phyloP scores from a whole-genome alignment of 2,329 filamentous ascomycete genomes.

The Pseudogymnoascus sp. region DNA sequence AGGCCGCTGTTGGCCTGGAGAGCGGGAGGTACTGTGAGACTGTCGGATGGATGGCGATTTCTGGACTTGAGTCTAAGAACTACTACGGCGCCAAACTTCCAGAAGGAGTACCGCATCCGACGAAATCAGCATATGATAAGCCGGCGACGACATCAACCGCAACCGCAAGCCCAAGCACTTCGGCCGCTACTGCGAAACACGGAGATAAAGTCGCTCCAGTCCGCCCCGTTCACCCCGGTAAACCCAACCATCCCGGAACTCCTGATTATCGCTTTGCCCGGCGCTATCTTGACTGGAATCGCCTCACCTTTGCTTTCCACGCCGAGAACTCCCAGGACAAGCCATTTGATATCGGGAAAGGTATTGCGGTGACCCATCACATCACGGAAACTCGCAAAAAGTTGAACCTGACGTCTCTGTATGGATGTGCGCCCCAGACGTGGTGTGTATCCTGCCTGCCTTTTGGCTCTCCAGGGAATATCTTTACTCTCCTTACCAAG shows the following conservation, averaged over 20 bases:
- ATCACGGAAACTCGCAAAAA: constrained; percentile 62
- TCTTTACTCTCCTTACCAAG: constrained; percentile 57
- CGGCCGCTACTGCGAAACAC: constrained; percentile 33
- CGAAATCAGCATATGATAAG: constrained; percentile 29
- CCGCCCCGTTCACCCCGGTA: constrained; percentile 49
- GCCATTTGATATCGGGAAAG: constrained; percentile 62
- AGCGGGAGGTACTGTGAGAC: constrained; percentile 93
- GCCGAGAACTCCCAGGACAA: constrained; percentile 64
- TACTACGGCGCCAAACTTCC: constrained; percentile 19
- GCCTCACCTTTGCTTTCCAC: constrained; percentile 64
- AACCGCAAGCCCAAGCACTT: constrained; percentile 62
- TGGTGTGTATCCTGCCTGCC: constrained; percentile 74
- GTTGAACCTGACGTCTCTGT: constrained; percentile 61
- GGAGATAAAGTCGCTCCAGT: constrained; percentile 47
- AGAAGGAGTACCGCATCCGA: constrained; percentile 23
- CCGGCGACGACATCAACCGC: constrained; percentile 29
- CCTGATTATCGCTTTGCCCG: constrained; percentile 48
- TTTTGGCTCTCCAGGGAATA: constrained; percentile 63
- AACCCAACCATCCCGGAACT: neutral
- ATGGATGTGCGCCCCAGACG: constrained; percentile 70
- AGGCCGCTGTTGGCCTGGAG: constrained; percentile 68
- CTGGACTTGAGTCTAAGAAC: constrained; percentile 41
- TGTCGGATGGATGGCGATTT: constrained; percentile 84
- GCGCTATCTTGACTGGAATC: constrained; percentile 84
- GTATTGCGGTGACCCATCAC: constrained; percentile 59